Evolutionary conservation across 2,329 filamentous ascomycete species (phyloP).

Genomic region (Colletotrichum plurivorum): DNA sequence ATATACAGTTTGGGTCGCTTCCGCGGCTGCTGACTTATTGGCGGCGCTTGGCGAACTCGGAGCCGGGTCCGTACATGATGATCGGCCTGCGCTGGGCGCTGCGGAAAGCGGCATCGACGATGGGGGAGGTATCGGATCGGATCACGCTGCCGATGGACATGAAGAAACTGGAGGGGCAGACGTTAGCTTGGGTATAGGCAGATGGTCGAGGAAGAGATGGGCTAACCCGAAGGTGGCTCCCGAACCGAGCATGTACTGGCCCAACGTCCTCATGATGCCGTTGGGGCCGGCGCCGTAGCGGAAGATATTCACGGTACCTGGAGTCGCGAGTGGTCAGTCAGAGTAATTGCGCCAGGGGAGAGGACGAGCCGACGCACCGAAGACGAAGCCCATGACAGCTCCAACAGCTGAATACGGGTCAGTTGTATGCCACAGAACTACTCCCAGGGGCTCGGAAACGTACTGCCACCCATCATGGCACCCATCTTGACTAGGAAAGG

Average conservation of each 20-base stretch:
- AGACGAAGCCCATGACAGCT: slow-evolving; percentile 97
- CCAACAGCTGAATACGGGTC: slow-evolving; percentile 80
- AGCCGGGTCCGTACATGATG: slow-evolving; percentile 65
- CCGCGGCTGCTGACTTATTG: slow-evolving; percentile 16
- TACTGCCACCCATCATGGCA: slow-evolving; percentile 98
- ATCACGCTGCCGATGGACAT: slow-evolving; percentile 99
- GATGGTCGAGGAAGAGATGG: background rate
- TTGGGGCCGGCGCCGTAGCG: slow-evolving; percentile 94
- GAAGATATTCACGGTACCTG: slow-evolving; percentile 94
- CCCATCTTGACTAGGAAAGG: slow-evolving; percentile 88
- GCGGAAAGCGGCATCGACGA: slow-evolving; percentile 81
- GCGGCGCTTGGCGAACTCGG: slow-evolving; percentile 45
- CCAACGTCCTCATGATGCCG: slow-evolving; percentile 92
- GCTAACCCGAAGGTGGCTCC: slow-evolving; percentile 94
- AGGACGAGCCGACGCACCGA: slow-evolving; percentile 71
- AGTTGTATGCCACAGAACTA: slow-evolving; percentile 44
- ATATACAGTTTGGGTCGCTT: slow-evolving; percentile 29
- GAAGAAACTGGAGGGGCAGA: slow-evolving; percentile 78
- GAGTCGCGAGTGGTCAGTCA: slow-evolving; percentile 5
- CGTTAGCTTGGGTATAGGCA: slow-evolving; percentile 1
- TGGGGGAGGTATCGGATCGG: slow-evolving; percentile 87
- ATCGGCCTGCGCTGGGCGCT: slow-evolving; percentile 82
- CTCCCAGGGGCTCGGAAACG: slow-evolving; percentile 54
- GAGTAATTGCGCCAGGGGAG: background rate
- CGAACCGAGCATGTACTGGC: slow-evolving; percentile 97